Conservation (phyloP, 2,329 filamentous ascomycete species). For the Clonostachys solani region DNA sequence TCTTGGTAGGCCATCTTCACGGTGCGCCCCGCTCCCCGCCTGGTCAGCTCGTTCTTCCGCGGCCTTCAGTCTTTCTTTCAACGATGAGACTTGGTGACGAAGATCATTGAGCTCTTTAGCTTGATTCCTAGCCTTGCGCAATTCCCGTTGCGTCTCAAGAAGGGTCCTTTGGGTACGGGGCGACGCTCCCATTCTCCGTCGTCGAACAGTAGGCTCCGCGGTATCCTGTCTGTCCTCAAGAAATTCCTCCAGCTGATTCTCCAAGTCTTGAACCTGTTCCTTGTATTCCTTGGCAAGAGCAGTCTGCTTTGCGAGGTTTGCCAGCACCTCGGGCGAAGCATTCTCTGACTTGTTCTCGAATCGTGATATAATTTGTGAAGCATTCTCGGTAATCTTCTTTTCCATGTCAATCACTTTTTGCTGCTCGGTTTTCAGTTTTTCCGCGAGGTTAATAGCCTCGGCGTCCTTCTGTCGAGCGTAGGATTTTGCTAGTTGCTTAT, state of each 20-base stretch:
- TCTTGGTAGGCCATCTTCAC: slow-evolving; percentile 8
- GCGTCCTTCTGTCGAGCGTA: slow-evolving; percentile 75
- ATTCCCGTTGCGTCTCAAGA: slow-evolving; percentile 47
- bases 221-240: slow-evolving; percentile 27
- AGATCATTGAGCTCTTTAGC: slow-evolving; percentile 46
- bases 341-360: slow-evolving; percentile 24
- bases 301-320: slow-evolving; percentile 54
- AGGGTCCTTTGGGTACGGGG: slow-evolving; percentile 47
- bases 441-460: slow-evolving; percentile 62
- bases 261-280: slow-evolving; percentile 54
- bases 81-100: slow-evolving; percentile 45
- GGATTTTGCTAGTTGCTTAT: slow-evolving; percentile 75
- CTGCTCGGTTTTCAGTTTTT: slow-evolving; percentile 65
- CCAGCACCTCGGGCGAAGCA: slow-evolving; percentile 41
- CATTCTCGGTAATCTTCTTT: slow-evolving; percentile 54
- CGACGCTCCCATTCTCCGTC: slow-evolving; percentile 33
- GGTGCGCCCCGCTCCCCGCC: slow-evolving; percentile 20
- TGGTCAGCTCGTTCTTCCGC: slow-evolving; percentile 38
- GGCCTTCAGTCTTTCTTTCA: slow-evolving; percentile 45
- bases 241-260: slow-evolving; percentile 39
- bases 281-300: slow-evolving; percentile 54
- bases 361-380: slow-evolving; percentile 45
- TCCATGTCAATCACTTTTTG: slow-evolving; percentile 62
- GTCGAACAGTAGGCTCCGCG: slow-evolving; percentile 16
- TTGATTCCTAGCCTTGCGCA: slow-evolving; percentile 49